These are phyloP conservation scores for Colletotrichum spaethianum DNA, from an alignment of 2,329 filamentous ascomycete species.

Conservation along the genomic window DNA sequence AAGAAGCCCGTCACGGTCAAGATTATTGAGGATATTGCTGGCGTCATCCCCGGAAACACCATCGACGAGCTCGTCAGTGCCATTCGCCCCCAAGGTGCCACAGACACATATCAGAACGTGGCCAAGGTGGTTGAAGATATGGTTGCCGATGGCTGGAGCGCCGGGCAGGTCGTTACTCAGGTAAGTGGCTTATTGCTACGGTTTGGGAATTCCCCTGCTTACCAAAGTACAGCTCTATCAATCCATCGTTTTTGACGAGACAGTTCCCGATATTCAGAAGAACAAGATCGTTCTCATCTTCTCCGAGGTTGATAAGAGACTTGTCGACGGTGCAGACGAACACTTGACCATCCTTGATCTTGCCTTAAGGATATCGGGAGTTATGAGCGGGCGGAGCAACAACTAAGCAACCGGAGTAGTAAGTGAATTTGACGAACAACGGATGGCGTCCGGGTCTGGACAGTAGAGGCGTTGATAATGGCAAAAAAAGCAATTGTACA, in stretches of 20 bases:
- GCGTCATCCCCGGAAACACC: conserved; percentile 85
- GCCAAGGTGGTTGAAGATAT: conserved; percentile 88
- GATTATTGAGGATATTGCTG: conserved; percentile 94
- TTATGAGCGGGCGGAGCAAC: conserved; percentile 66
- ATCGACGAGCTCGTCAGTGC: conserved; percentile 80
- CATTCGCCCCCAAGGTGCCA: conserved; percentile 79
- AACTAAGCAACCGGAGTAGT: conserved; percentile 42
- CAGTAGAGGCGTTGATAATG: conserved; percentile 29
- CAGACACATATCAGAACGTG: conserved; percentile 79
- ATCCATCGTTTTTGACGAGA: conserved; percentile 85
- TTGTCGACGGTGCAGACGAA: conserved; percentile 96
- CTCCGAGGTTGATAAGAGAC: conserved; percentile 92
- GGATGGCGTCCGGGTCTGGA: conserved; percentile 28
- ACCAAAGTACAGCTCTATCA: conserved; percentile 77
- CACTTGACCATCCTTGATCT: conserved; percentile 92
- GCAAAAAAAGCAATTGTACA: conserved; percentile 13
- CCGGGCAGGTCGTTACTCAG: conserved; percentile 87
- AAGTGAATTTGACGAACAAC: conserved; percentile 14
- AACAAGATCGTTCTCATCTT: conserved; percentile 91
- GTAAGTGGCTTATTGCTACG: conserved; percentile 57
- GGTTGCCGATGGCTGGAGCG: conserved; percentile 97
- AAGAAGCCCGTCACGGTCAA: conserved; percentile 78
- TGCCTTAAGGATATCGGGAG: conserved; percentile 82
- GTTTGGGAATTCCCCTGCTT: conserved; percentile 17
- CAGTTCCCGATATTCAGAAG: conserved; percentile 87